Evolutionary conservation across 164 flowering plant genomes (phyloP), one percentile per base, ranked within the genome.

Genomic region (Sedum album): DNA sequence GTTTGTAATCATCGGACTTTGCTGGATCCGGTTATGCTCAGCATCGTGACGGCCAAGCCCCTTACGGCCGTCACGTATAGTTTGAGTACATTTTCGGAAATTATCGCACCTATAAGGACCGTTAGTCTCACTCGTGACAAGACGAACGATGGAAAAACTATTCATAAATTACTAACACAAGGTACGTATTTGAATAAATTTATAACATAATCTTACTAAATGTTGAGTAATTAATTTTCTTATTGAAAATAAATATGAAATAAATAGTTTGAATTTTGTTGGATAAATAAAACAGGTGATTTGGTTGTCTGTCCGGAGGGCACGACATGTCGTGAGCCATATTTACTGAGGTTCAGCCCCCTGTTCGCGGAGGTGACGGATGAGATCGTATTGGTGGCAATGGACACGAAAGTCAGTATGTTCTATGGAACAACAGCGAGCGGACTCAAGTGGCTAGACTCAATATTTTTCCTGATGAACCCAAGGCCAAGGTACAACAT

Each of bases 261-360:
- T 21, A 3, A 49, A 49, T 20, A 2, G 23, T 18, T 48, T n/a
- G 1, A 10, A 2, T 48, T 48, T 48, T 18, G 9, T 1, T 23
- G 28, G 26, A 55, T 55, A 1, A 65, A 68, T 6, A n/a, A n/a
- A n/a, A n/a, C n/a, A 39, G 83, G 80, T 20, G 83, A 78, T 60
- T 73, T 82, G 15, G 72, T 78, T 71, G 93, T 93, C 0, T 90
- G 96, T 69, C 98, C 98, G 3, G 98, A 93, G 76, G 98, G 98
- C 11, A 93, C 98, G 31, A 90, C 98, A 7, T 93, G 98, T 63
- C 79, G 98, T 39, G 96, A 89, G 80, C 98, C 98, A 0, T 93
- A 89, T 53, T 51, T 93, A 35, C 36, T 90, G 69, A 84, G 98
- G 70, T 89, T 89, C 57, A 90, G 97, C 70, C 76, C 98, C 0